These are phyloP conservation scores for Westerdykella aurantiaca DNA, from an alignment of 2,329 filamentous ascomycete species.

Conservation along the genomic window DNA sequence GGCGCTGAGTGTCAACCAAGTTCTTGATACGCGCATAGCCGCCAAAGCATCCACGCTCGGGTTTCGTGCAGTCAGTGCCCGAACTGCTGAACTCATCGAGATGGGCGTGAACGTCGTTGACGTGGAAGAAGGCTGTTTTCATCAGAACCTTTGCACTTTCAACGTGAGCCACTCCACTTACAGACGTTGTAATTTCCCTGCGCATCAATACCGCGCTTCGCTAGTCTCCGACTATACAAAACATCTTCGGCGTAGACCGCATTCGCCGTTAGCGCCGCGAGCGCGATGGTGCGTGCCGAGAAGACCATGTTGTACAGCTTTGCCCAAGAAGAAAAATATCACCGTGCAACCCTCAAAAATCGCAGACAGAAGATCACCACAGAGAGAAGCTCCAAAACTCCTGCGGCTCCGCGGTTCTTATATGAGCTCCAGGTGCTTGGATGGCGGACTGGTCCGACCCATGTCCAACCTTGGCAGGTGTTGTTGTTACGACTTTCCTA, in stretches of 20 bases:
- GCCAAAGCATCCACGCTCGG: conserved; percentile 55
- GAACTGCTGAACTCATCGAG: conserved; percentile 58
- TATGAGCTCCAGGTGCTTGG: no score
- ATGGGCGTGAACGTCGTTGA: conserved; percentile 65
- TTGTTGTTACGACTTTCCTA: no score
- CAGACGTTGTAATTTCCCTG: conserved; percentile 34
- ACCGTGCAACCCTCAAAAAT: no score
- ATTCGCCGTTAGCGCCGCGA: conserved; percentile 15
- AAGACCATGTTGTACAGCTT: no score
- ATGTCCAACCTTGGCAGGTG: no score
- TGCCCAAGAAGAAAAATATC: no score
- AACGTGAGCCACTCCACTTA: conserved; percentile 9
- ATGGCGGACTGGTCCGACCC: no score
- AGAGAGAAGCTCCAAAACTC: no score
- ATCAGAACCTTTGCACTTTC: neutral
- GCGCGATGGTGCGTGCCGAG: conserved; percentile 6
- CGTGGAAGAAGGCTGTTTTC: conserved; percentile 55
- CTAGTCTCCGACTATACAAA: conserved; percentile 24
- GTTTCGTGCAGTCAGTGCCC: conserved; percentile 56
- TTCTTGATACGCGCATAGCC: conserved; percentile 61
- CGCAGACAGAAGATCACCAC: no score
- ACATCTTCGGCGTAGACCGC: conserved; percentile 21
- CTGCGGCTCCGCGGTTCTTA: no score
- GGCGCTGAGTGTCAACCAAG: conserved; percentile 52
- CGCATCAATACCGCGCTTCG: conserved; percentile 28